Evolutionary conservation across 192 early-diverging fungal species (phyloP).

Genomic region (Entomortierella beljakovae): DNA sequence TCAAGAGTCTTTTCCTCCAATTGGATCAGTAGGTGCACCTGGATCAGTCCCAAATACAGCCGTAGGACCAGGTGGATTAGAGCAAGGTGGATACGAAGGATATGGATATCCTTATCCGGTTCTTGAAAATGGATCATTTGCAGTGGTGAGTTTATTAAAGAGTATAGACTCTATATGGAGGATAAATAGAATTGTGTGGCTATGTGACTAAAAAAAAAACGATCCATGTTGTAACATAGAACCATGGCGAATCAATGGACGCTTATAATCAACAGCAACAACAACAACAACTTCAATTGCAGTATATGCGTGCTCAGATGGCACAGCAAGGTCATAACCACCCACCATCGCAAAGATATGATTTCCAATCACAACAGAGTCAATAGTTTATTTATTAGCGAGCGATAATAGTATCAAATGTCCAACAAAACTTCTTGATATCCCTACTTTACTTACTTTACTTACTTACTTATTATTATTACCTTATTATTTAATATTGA

Average conservation of each 20-base stretch:
- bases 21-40: not conserved
- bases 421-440: no score
- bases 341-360: conserved; percentile 3
- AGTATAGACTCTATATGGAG: no score
- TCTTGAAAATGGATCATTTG: conserved; percentile 29
- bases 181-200: no score
- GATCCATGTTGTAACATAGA: conserved; percentile 5
- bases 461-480: no score
- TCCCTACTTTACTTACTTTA: no score
- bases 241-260: conserved; percentile 21
- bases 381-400: no score
- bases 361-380: conserved; percentile 35
- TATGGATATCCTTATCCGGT: conserved; percentile 45
- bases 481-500: no score
- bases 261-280: conserved; percentile 44
- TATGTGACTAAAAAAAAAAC: not conserved
- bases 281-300: conserved; percentile 37
- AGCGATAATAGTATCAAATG: not conserved
- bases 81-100: conserved; percentile 41
- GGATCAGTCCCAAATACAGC: conserved; percentile 1
- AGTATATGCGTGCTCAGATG: conserved; percentile 46
- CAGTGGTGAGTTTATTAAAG: conserved; percentile 31
- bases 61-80: conserved; percentile 13
- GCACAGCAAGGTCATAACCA: conserved; percentile 25
- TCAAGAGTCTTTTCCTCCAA: conserved; percentile 35